Conservation (phyloP, 1,284 basidiomycete genomes). For the Xanthoconium separans region DNA sequence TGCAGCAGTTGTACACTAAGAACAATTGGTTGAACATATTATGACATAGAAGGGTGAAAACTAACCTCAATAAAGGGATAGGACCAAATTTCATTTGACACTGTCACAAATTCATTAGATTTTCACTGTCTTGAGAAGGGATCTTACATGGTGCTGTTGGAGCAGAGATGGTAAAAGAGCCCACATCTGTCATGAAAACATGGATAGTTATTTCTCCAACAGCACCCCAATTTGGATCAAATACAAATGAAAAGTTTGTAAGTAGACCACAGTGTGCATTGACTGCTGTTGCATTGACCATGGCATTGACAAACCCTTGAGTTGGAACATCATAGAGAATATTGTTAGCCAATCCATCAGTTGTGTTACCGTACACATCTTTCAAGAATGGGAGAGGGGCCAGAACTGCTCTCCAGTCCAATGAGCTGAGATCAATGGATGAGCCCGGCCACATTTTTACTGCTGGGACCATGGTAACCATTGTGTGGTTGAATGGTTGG, state of each 20-base stretch:
- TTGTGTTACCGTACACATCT: not conserved
- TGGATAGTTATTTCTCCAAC: not conserved
- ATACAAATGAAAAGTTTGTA: not conserved
- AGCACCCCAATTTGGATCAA: not conserved
- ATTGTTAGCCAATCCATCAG: not conserved
- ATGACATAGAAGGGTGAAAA: not conserved
- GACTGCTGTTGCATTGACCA: not conserved
- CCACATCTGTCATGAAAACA: not conserved
- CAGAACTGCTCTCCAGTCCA: not conserved
- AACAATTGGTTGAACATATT: not conserved
- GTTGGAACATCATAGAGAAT: not conserved
- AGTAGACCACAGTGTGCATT: not conserved
- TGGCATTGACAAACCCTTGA: not conserved
- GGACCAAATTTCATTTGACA: not conserved
- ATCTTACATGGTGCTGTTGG: not conserved
- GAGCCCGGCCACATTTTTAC: not conserved
- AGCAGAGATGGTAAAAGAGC: not conserved
- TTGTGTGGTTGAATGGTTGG: not conserved
- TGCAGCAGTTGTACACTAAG: not conserved
- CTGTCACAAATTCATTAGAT: not conserved
- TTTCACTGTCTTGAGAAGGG: not conserved
- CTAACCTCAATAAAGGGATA: not conserved
- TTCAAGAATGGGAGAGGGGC: not conserved
- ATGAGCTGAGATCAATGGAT: not conserved
- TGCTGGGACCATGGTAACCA: not conserved